phyloP scores from a whole-genome alignment of 257 asterid species.

The Solanum chiquidenum region DNA sequence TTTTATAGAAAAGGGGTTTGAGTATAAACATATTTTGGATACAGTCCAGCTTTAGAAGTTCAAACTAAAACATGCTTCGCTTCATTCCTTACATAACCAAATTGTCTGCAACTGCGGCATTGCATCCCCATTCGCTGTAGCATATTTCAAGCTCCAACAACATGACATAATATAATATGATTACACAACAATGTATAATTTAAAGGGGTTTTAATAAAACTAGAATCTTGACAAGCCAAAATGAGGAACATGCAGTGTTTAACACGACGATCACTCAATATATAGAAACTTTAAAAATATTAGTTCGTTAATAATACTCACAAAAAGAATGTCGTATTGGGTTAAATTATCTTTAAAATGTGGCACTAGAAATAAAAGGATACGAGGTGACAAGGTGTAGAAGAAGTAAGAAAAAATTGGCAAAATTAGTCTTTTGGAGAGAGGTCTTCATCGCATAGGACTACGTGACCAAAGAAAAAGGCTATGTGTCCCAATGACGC shows the following conservation, averaged over 20 bases:
- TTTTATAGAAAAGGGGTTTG: conserved; percentile 4
- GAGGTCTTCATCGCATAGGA: neutral
- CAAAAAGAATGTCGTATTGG: too few species aligned
- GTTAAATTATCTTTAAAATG: neutral
- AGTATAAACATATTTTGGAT: neutral
- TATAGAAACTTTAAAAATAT: neutral
- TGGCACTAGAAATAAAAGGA: neutral
- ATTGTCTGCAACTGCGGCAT: too few species aligned
- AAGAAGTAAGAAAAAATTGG: neutral
- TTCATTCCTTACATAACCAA: too few species aligned
- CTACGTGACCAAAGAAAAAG: neutral
- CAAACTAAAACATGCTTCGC: neutral
- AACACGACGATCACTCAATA: too few species aligned
- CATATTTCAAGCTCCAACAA: too few species aligned
- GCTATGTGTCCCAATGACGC: neutral
- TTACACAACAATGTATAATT: too few species aligned
- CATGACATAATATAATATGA: too few species aligned
- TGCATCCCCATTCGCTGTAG: too few species aligned
- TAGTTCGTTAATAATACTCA: neutral
- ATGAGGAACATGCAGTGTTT: neutral
- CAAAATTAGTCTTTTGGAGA: neutral
- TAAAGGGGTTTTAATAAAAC: neutral
- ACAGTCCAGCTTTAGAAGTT: neutral
- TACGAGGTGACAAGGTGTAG: neutral
- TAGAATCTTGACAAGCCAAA: neutral